These are phyloP conservation scores for Komagataella pseudopastoris DNA, from an alignment of 805 yeast genomes.

Conservation along the genomic window DNA sequence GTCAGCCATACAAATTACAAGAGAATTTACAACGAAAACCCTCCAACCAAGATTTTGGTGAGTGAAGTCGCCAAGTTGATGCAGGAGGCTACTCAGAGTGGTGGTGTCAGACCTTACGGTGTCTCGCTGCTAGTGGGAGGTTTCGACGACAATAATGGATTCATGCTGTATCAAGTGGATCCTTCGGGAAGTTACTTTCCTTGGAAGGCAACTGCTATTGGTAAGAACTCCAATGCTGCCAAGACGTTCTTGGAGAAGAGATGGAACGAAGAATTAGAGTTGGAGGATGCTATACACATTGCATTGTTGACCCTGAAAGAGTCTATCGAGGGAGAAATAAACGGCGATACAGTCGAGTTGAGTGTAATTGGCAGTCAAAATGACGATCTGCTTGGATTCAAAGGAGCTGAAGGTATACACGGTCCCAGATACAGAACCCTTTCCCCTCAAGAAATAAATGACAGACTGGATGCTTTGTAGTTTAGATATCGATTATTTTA, in stretches of 20 bases:
- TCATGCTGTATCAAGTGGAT: constrained; percentile 88
- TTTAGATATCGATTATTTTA: neutral
- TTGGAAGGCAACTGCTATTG: constrained; percentile 99
- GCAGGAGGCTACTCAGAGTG: constrained; percentile 98
- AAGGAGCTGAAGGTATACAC: constrained; percentile 58
- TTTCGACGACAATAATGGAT: constrained; percentile 57
- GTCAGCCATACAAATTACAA: constrained; percentile 88
- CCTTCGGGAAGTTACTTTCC: constrained; percentile 98
- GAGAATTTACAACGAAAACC: constrained; percentile 90
- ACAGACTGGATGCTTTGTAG: constrained; percentile 83
- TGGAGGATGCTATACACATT: constrained; percentile 96
- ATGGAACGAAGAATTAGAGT: constrained; percentile 94
- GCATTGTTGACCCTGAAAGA: constrained; percentile 90
- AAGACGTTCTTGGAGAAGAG: constrained; percentile 95
- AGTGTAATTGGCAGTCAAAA: constrained; percentile 77
- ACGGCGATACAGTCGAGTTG: constrained; percentile 91
- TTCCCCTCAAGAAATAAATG: constrained; percentile 85
- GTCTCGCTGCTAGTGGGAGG: constrained; percentile 93
- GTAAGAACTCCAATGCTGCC: constrained; percentile 92
- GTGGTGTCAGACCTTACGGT: constrained; percentile 99
- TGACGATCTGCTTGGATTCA: constrained; percentile 69
- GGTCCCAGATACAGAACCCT: constrained; percentile 89
- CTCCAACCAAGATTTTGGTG: constrained; percentile 88
- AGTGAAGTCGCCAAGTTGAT: constrained; percentile 91
- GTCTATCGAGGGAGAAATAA: constrained; percentile 95